These are phyloP conservation scores for Lippia alba DNA, from an alignment of 305 asterid species.

Conservation along the genomic window DNA sequence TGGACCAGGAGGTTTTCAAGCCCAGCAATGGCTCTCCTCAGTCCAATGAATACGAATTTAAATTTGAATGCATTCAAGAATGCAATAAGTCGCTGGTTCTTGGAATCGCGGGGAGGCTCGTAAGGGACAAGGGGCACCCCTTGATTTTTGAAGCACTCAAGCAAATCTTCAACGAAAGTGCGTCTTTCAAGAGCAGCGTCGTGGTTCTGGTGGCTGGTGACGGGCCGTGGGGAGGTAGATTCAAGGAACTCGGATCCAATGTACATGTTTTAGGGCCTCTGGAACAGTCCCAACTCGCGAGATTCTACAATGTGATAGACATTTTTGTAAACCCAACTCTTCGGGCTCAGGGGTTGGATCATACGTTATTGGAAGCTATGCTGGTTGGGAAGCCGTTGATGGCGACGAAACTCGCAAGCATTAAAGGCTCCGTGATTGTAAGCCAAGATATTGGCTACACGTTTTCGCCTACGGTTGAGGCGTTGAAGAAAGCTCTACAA, in stretches of 20 bases:
- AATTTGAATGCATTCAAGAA: slow-evolving; percentile 36
- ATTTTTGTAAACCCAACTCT: slow-evolving; percentile 75
- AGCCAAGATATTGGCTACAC: slow-evolving; percentile 68
- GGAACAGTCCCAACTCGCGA: slow-evolving; percentile 53
- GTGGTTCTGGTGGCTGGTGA: slow-evolving; percentile 75
- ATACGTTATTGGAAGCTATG: slow-evolving; percentile 74
- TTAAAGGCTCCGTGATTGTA: slow-evolving; percentile 60
- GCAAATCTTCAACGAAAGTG: slow-evolving; percentile 63
- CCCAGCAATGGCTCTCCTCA: slow-evolving; percentile 31
- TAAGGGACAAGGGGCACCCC: slow-evolving; percentile 86
- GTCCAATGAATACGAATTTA: slow-evolving; percentile 33
- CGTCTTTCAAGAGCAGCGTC: slow-evolving; percentile 46
- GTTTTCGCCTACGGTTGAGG: slow-evolving; percentile 61
- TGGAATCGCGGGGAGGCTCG: slow-evolving; percentile 82
- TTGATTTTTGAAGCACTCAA: slow-evolving; percentile 67
- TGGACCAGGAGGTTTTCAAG: slow-evolving; percentile 70
- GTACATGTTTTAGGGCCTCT: slow-evolving; percentile 66
- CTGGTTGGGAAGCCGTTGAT: slow-evolving; percentile 76
- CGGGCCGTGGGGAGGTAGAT: slow-evolving; percentile 85
- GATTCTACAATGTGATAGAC: slow-evolving; percentile 64
- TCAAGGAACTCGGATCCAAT: slow-evolving; percentile 60
- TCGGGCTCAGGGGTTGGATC: slow-evolving; percentile 85
- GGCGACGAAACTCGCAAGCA: slow-evolving; percentile 78
- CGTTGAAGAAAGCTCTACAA: slow-evolving; percentile 59
- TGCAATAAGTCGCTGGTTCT: slow-evolving; percentile 47